Evolutionary conservation across 768 basidiomycete species (phyloP).

Genomic region (Rhizopogon vesiculosus): DNA sequence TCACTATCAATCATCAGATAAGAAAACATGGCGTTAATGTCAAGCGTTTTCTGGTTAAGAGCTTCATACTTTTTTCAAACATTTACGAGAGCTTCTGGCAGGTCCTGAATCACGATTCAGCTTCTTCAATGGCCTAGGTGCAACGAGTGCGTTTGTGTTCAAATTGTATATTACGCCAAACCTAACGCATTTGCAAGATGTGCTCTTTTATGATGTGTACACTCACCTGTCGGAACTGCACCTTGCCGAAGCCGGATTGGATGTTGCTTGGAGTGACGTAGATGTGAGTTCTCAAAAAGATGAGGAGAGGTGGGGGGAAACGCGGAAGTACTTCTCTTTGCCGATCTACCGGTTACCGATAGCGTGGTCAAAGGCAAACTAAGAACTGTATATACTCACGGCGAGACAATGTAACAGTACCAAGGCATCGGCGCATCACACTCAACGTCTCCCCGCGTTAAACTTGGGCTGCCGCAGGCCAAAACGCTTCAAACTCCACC

Average conservation of each 20-base stretch:
- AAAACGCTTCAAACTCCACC: not conserved
- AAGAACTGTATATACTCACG: no score
- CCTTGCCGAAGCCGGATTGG: slow-evolving; percentile 74
- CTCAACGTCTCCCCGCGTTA: no score
- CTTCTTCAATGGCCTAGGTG: slow-evolving; percentile 97
- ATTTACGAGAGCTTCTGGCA: slow-evolving; percentile 70
- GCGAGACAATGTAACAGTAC: no score
- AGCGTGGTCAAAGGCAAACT: slow-evolving; percentile 24
- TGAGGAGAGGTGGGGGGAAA: slow-evolving; percentile 70
- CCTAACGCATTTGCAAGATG: slow-evolving; percentile 44
- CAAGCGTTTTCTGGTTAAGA: slow-evolving; percentile 29
- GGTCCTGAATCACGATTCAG: slow-evolving; percentile 78
- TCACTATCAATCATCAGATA: not conserved
- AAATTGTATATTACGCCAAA: not conserved
- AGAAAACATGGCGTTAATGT: not conserved
- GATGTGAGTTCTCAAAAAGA: slow-evolving; percentile 49
- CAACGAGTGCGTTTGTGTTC: slow-evolving; percentile 62
- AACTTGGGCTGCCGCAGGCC: no score
- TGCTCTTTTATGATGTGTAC: slow-evolving; percentile 88
- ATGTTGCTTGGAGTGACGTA: slow-evolving; percentile 79
- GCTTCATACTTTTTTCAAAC: slow-evolving; percentile 77
- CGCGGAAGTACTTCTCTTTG: slow-evolving; percentile 70
- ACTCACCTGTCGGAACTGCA: slow-evolving; percentile 82
- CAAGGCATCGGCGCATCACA: no score
- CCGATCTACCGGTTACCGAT: slow-evolving; percentile 72